Base-by-base conservation (phyloP, 2,329 filamentous ascomycete species). In the Cucurbitaria berberidis region DNA sequence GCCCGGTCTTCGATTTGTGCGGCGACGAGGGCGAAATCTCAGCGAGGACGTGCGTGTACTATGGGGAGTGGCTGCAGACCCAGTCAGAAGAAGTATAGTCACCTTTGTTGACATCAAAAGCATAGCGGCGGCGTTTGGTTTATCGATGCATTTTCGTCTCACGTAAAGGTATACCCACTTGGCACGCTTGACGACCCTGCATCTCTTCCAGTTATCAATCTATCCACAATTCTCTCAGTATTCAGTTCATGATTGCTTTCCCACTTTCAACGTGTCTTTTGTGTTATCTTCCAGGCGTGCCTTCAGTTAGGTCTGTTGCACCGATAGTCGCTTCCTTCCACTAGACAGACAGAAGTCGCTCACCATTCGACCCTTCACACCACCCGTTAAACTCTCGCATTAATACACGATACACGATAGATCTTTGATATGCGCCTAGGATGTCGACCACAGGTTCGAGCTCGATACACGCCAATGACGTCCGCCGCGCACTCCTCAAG, bases 1-100 rank as follows among this genome's bases (percentile, higher is more conserved):
- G 95, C 74, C 95, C 95, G 0, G 93, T 97, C 2, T 96, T 96
- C 72, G 89, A 95, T 52, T 82, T 98, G 1, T 99, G 95, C 72
- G 89, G 91, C 61, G 91, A 96, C 55, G 92, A 91, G 6, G 93
- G 93, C 0, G 91, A 92, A 0, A 91, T 99, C 19, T 96, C 89
- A 67, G 91, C 93, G 0, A 89, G 86, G 60, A 96, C 89, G 45
- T 99, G 95, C 75, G 89, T 91, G 48, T 99, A 99, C 72, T 97
- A 96, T 69, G 84, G 89, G 59, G 84, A 87, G 46, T 99, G 95
- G 95, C 76, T 97, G 18, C 67, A 66, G 39, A 72, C 70, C 0
- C 60, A 68, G 29, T 72, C 69, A 1, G 70, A 69, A 35, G 63
- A 66, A 36, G 47, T 64, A 22, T 64, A 53, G 57, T 9, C 22